phyloP scores from a whole-genome alignment of 2,329 filamentous ascomycete genomes.

The Pseudocercospora vitis region DNA sequence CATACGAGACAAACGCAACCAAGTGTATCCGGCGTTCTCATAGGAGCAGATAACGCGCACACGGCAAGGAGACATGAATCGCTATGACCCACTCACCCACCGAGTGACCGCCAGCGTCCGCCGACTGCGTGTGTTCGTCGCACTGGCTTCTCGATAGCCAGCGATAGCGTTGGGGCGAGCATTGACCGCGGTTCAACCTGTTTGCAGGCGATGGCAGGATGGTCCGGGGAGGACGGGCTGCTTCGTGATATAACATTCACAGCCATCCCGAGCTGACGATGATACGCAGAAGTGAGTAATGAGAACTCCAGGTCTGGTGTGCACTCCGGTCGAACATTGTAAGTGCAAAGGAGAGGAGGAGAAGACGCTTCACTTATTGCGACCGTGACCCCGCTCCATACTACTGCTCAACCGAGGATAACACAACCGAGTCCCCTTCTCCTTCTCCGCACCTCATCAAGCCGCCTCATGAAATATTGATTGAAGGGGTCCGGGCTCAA shows the following conservation, averaged over 20 bases:
- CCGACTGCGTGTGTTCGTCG: conserved; percentile 1
- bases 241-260: neutral
- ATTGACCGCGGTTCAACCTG: conserved; percentile 6
- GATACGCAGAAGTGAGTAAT: conserved; percentile 4
- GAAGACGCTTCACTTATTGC: neutral
- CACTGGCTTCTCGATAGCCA: conserved; percentile 4
- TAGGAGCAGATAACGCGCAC: neutral
- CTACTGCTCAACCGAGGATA: neutral
- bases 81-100: conserved; percentile 1
- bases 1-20: neutral
- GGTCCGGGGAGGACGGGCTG: neutral
- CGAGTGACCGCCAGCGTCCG: no score
- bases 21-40: neutral
- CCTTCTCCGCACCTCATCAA: no score
- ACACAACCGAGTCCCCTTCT: neutral
- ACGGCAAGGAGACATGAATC: conserved; percentile 6
- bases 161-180: conserved; percentile 5
- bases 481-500: no score
- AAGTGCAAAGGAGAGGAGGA: neutral
- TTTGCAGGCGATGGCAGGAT: neutral
- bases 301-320: neutral
- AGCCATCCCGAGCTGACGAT: neutral
- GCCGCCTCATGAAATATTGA: no score
- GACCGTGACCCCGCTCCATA: neutral
- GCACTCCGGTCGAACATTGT: neutral